Percentiles rank a stretch among this genome's conserved stretches.
These are phyloP conservation scores for Tricholomella constricta DNA, from an alignment of 768 basidiomycete species.

Conservation along the genomic window DNA sequence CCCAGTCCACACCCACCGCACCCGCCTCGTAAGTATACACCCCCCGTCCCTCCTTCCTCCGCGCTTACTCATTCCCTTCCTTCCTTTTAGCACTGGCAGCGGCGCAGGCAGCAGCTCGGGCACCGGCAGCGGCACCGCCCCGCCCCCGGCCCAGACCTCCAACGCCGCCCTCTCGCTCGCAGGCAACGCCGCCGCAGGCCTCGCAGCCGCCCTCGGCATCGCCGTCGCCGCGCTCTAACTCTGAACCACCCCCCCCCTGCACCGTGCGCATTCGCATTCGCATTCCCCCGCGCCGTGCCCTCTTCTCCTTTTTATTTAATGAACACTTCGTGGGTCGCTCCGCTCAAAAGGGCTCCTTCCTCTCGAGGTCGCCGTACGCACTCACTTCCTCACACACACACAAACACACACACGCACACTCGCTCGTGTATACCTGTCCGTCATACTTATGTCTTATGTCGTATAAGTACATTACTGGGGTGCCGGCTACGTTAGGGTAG, in stretches of 20 bases:
- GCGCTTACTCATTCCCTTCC: background rate
- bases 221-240: slow-evolving; percentile 44
- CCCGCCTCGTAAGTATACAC: slow-evolving; percentile 11
- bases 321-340: too few species aligned
- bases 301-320: too few species aligned
- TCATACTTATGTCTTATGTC: too few species aligned
- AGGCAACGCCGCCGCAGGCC: slow-evolving; percentile 33
- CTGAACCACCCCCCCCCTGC: slow-evolving; percentile 25
- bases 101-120: slow-evolving; percentile 8
- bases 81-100: too few species aligned
- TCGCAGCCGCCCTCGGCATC: slow-evolving; percentile 44
- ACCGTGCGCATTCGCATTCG: background rate
- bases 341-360: too few species aligned
- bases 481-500: background rate
- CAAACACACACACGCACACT: too few species aligned
- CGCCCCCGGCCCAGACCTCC: slow-evolving; percentile 12
- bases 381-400: too few species aligned
- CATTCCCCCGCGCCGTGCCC: too few species aligned
- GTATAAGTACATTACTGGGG: too few species aligned
- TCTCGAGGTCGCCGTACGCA: too few species aligned
- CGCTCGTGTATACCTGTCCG: too few species aligned
- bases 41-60: background rate
- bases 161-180: slow-evolving; percentile 12
- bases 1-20: slow-evolving; percentile 3
- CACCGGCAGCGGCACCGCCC: slow-evolving; percentile 1